A percentile compares a stretch with the other conserved stretches of the same genome.
Conservation (phyloP, 768 basidiomycete species). For the Scleroderma citrinum region DNA sequence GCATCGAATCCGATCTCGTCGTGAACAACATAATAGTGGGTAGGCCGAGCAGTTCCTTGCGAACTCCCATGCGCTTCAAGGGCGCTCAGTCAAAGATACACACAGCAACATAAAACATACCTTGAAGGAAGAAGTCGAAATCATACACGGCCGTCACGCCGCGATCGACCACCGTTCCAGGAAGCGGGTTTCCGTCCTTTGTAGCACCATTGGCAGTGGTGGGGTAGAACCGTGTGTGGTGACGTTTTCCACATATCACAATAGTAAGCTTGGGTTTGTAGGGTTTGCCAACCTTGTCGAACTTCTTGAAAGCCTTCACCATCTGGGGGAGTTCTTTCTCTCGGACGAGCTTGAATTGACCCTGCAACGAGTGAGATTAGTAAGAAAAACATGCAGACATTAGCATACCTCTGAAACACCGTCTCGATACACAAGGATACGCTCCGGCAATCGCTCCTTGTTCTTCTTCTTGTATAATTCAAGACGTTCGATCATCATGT, state of each 20-base stretch:
- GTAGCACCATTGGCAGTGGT: constrained; percentile 31
- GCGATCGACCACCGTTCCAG: constrained; percentile 45
- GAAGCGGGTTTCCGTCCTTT: constrained; percentile 35
- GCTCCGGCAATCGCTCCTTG: constrained; percentile 30
- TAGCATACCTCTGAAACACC: constrained; percentile 63
- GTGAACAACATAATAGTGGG: constrained; percentile 43
- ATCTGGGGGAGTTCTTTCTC: constrained; percentile 39
- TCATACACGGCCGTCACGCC: constrained; percentile 41
- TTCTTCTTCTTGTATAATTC: constrained; percentile 26
- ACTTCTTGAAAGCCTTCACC: constrained; percentile 30
- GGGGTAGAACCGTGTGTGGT: constrained; percentile 45
- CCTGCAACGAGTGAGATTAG: constrained; percentile 15
- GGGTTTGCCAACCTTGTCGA: constrained; percentile 22
- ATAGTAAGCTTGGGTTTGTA: constrained; percentile 40
- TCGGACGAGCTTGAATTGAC: constrained; percentile 37
- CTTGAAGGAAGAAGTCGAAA: constrained; percentile 46
- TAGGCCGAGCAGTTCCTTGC: constrained; percentile 34
- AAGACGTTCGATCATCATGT: constrained; percentile 41
- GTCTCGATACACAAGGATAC: constrained; percentile 48
- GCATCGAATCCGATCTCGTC: constrained; percentile 41
- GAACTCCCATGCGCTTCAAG: constrained; percentile 30
- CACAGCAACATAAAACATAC: constrained; percentile 9
- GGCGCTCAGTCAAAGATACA: background rate
- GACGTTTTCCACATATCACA: constrained; percentile 44
- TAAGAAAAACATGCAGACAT: background rate